phyloP scores from a whole-genome alignment of 345 rosid species.

The Acer negundo region DNA sequence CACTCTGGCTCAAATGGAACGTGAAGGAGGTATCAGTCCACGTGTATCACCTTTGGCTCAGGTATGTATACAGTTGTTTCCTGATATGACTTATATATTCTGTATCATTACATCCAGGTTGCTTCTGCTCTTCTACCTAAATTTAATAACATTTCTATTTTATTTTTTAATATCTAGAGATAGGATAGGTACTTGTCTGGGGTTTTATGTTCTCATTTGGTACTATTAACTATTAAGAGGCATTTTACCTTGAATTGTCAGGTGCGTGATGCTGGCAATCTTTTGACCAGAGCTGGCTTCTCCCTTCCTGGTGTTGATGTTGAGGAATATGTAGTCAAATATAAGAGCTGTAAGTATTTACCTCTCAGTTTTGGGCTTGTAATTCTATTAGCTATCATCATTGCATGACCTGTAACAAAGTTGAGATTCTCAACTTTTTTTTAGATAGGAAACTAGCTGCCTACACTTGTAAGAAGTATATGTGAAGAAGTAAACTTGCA shows the following conservation, averaged over 20 bases:
- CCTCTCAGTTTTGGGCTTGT: background rate
- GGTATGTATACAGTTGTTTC: constrained; percentile 37
- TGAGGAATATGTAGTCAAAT: constrained; percentile 84
- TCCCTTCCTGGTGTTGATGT: constrained; percentile 94
- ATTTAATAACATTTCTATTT: background rate
- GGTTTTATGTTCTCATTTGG: background rate
- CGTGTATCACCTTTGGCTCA: constrained; percentile 94
- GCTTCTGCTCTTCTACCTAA: background rate
- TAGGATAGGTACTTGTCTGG: background rate
- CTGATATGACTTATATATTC: background rate
- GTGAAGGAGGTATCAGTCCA: constrained; percentile 99
- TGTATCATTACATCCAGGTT: background rate
- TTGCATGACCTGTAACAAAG: background rate
- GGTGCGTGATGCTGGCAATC: constrained; percentile 99
- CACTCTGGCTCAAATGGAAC: constrained; percentile 98
- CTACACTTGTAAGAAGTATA: background rate
- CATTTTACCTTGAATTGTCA: constrained; percentile 27
- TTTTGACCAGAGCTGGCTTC: constrained; percentile 94
- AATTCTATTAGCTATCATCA: background rate
- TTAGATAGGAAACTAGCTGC: background rate
- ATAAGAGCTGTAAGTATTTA: constrained; percentile 65
- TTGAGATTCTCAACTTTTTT: too few relatives aligned
- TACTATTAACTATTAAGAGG: background rate
- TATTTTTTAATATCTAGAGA: background rate
- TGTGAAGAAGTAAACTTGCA: background rate